phyloP scores from a whole-genome alignment of 139 green algal species.

The Coelastrella sp. region DNA sequence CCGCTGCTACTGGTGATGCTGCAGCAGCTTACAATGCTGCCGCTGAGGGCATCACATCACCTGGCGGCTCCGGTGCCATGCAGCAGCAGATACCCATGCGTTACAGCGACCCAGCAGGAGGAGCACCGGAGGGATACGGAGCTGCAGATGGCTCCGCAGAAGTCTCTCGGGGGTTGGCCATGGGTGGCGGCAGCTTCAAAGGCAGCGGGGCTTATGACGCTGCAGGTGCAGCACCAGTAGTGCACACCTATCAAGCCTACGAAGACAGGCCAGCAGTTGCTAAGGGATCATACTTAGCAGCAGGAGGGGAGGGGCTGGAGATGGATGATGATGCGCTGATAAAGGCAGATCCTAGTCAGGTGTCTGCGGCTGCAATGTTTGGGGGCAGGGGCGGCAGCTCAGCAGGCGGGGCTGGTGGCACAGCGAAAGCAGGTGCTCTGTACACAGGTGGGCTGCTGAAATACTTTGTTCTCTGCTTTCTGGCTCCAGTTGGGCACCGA shows the following conservation, averaged over 20 bases:
- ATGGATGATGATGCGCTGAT: constrained; percentile 27
- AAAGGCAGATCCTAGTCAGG: constrained; percentile 23
- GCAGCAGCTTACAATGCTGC: not conserved
- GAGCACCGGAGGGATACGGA: not conserved
- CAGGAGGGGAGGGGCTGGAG: not conserved
- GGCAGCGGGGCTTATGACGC: not conserved
- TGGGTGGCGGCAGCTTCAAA: constrained; percentile 13
- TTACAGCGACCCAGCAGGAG: not conserved
- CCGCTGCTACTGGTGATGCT: constrained; percentile 4
- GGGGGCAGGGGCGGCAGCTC: not conserved
- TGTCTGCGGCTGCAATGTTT: constrained; percentile 47
- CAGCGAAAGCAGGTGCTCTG: not conserved
- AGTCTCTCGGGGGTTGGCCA: not conserved
- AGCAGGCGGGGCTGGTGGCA: constrained; percentile 11
- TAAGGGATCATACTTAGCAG: constrained; percentile 50
- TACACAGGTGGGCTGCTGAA: not conserved
- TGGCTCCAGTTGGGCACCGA: no score
- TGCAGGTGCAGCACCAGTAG: not conserved
- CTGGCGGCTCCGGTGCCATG: not conserved
- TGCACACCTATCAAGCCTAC: constrained; percentile 71
- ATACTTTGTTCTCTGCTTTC: no score
- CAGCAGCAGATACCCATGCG: not conserved
- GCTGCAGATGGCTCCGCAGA: not conserved
- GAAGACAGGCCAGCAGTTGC: constrained; percentile 83
- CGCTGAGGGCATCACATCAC: constrained; percentile 4